These are phyloP conservation scores for Carpinus fangiana DNA, from an alignment of 306 rosid genomes.

Conservation along the genomic window DNA sequence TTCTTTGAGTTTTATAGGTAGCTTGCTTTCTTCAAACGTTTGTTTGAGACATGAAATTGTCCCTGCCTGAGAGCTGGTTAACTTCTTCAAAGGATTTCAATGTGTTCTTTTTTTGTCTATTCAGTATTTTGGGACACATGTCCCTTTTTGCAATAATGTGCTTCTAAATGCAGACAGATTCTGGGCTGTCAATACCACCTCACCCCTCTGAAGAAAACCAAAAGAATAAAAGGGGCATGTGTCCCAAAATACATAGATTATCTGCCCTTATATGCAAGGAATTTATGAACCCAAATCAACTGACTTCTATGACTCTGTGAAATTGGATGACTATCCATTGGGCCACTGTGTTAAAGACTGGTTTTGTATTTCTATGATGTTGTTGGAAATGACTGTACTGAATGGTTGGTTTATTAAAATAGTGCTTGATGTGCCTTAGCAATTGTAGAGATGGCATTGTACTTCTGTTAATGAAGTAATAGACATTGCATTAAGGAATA, in stretches of 20 bases:
- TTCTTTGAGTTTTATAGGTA: not conserved
- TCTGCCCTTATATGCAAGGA: not conserved
- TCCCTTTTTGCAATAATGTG: not conserved
- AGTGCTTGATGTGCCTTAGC: not conserved
- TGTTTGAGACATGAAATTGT: not conserved
- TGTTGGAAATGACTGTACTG: not conserved
- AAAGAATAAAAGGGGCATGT: not conserved
- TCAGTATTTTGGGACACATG: not conserved
- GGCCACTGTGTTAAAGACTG: not conserved
- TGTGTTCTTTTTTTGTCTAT: not conserved
- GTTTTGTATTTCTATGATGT: not conserved
- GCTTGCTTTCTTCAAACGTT: not conserved
- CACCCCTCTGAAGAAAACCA: not conserved
- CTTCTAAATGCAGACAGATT: conserved; percentile 1
- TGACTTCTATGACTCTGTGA: not conserved
- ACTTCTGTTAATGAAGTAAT: not conserved
- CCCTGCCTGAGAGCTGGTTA: not conserved
- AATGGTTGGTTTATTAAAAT: not conserved
- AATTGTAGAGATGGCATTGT: not conserved
- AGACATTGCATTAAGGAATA: not conserved
- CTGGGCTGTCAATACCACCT: not conserved
- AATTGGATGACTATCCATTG: not conserved
- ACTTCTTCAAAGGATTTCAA: not conserved
- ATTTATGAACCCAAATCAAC: not conserved
- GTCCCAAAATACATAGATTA: too few relatives aligned